Conservation (phyloP, 73 alveolate species). For the Paramecium pentaurelia region DNA sequence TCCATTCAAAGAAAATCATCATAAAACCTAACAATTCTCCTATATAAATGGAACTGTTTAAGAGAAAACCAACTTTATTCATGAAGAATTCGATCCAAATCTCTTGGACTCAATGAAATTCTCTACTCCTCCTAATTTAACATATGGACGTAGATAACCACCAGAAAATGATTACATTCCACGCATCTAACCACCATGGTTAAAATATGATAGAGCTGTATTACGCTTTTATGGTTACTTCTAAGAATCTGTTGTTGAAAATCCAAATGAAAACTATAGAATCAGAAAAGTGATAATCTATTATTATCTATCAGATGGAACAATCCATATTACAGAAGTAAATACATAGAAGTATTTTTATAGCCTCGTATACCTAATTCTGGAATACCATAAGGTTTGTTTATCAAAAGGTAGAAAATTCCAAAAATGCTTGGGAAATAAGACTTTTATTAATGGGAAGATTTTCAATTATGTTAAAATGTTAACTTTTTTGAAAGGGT, state of each 20-base stretch:
- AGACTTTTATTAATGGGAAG: too few relatives aligned
- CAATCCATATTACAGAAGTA: slow-evolving; percentile 87
- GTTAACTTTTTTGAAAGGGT: too few relatives aligned
- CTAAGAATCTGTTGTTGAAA: slow-evolving; percentile 91
- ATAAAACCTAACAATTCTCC: slow-evolving; percentile 43
- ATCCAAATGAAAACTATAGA: slow-evolving; percentile 85
- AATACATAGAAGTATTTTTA: too few relatives aligned
- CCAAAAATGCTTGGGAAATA: too few relatives aligned
- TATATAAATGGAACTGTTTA: slow-evolving; percentile 8
- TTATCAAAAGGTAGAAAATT: too few relatives aligned
- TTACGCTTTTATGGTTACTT: slow-evolving; percentile 89
- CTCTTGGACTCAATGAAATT: slow-evolving; percentile 50
- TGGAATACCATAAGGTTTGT: too few relatives aligned
- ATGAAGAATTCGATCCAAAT: slow-evolving; percentile 50
- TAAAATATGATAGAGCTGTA: slow-evolving; percentile 83
- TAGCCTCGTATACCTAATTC: neutral
- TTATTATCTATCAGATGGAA: slow-evolving; percentile 92
- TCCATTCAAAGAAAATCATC: slow-evolving; percentile 54
- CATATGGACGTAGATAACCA: slow-evolving; percentile 49
- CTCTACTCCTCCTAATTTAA: slow-evolving; percentile 33
- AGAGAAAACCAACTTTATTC: slow-evolving; percentile 24
- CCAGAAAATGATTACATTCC: slow-evolving; percentile 86
- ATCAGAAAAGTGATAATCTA: slow-evolving; percentile 83
- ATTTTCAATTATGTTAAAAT: too few relatives aligned
- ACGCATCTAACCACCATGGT: slow-evolving; percentile 83